Conservation (phyloP, 176 grass and related monocot genomes). For the Oryza punctata region DNA sequence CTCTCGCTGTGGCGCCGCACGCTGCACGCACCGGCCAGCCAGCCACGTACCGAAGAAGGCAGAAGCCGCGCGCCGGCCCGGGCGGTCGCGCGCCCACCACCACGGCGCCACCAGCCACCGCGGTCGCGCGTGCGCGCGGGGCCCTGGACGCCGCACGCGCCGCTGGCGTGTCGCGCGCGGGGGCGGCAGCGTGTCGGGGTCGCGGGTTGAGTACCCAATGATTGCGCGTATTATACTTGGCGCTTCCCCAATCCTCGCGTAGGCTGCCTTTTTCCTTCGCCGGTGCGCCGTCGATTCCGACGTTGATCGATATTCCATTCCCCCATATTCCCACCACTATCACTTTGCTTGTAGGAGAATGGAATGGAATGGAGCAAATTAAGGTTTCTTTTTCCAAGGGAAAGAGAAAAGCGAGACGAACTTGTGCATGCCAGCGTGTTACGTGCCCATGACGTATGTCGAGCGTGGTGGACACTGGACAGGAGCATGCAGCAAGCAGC, state of each 20-base stretch:
- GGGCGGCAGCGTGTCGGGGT: constrained; percentile 27
- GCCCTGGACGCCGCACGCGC: constrained; percentile 33
- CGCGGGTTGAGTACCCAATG: constrained; percentile 50
- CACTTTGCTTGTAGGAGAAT: constrained; percentile 34
- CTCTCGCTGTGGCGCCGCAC: not conserved
- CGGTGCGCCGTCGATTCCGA: constrained; percentile 6
- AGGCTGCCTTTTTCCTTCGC: not conserved
- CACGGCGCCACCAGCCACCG: not conserved
- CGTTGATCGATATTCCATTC: not conserved
- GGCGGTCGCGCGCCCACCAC: not conserved
- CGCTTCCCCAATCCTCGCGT: not conserved
- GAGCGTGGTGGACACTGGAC: constrained; percentile 22
- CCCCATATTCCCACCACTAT: not conserved
- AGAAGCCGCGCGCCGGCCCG: not conserved
- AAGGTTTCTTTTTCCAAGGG: not conserved
- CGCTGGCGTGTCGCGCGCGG: constrained; percentile 30
- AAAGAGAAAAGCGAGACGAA: not conserved
- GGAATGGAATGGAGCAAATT: not conserved
- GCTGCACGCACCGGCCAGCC: not conserved
- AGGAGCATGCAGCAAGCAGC: not conserved
- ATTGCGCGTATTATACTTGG: constrained; percentile 23
- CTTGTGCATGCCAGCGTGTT: not conserved
- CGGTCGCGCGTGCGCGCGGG: not conserved
- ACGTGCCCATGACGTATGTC: constrained; percentile 48
- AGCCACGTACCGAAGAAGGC: too few species aligned